phyloP scores from a whole-genome alignment of 495 filamentous ascomycete species.

The Friedmanniomyces simplex region DNA sequence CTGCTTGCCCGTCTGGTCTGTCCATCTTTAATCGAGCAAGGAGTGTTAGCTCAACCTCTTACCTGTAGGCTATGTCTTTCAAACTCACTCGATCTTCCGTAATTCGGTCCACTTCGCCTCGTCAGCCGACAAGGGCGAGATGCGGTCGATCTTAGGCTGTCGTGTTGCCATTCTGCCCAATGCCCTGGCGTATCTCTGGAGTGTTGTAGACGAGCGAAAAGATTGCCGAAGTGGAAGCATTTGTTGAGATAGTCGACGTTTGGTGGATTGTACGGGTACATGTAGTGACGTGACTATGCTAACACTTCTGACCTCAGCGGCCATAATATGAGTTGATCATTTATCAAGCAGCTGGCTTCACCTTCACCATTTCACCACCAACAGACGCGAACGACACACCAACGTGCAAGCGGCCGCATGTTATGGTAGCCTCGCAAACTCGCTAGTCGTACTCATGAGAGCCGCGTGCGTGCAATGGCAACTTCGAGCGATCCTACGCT shows the following conservation, averaged over 20 bases:
- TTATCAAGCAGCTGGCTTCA: too few species aligned
- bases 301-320: too few species aligned
- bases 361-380: too few species aligned
- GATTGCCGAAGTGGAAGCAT: neutral
- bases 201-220: neutral
- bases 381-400: too few species aligned
- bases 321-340: too few species aligned
- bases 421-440: too few species aligned
- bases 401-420: too few species aligned
- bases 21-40: constrained; percentile 14
- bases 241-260: neutral
- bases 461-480: too few species aligned
- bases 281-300: neutral
- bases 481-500: too few species aligned
- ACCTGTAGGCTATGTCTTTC: too few species aligned
- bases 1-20: constrained; percentile 39
- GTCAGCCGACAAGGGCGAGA: constrained; percentile 35
- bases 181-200: neutral
- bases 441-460: too few species aligned
- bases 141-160: constrained; percentile 37
- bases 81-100: constrained; percentile 36
- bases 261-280: neutral
- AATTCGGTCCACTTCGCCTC: constrained; percentile 45
- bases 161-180: constrained; percentile 15
- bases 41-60: too few species aligned